Percentiles rank a stretch among this genome's conserved stretches.
Conservation (phyloP, 345 rosid species). For the Hypericum androsaemum region DNA sequence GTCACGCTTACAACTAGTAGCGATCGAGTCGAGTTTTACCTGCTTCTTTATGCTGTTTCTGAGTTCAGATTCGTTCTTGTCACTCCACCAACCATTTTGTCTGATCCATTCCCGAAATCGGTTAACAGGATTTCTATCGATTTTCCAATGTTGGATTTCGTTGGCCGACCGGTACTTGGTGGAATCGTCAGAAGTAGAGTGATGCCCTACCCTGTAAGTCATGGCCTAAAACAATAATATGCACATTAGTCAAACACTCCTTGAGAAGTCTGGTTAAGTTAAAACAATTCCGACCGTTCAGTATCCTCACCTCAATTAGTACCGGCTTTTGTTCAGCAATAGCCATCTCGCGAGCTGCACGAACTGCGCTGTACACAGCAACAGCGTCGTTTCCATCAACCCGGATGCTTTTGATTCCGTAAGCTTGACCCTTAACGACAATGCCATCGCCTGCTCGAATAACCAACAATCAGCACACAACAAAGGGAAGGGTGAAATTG, state of each 20-base stretch:
- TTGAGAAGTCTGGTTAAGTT: too few relatives aligned
- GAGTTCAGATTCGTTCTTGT: conserved; percentile 40
- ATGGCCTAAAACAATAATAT: conserved; percentile 41
- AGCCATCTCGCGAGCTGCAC: conserved; percentile 55
- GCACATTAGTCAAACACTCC: too few relatives aligned
- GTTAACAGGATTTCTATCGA: conserved; percentile 50
- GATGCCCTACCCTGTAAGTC: conserved; percentile 72
- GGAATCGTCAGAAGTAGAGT: conserved; percentile 85
- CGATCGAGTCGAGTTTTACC: conserved; percentile 24
- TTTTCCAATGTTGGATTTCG: conserved; percentile 68
- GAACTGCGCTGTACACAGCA: conserved; percentile 56
- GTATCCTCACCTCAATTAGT: conserved; percentile 45
- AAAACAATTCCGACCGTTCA: too few relatives aligned
- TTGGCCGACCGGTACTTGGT: conserved; percentile 52
- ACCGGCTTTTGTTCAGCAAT: conserved; percentile 50
- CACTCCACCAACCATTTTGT: conserved; percentile 71
- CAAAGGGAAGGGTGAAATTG: not conserved
- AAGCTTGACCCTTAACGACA: conserved; percentile 65
- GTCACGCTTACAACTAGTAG: too few relatives aligned
- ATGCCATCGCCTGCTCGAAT: conserved; percentile 71
- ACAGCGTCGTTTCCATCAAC: conserved; percentile 81
- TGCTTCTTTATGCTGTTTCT: conserved; percentile 41
- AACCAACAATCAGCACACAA: not conserved
- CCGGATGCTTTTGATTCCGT: conserved; percentile 69
- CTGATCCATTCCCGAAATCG: conserved; percentile 58